Conservation (phyloP, 139 green algal genomes). For the Closterium sp. region DNA sequence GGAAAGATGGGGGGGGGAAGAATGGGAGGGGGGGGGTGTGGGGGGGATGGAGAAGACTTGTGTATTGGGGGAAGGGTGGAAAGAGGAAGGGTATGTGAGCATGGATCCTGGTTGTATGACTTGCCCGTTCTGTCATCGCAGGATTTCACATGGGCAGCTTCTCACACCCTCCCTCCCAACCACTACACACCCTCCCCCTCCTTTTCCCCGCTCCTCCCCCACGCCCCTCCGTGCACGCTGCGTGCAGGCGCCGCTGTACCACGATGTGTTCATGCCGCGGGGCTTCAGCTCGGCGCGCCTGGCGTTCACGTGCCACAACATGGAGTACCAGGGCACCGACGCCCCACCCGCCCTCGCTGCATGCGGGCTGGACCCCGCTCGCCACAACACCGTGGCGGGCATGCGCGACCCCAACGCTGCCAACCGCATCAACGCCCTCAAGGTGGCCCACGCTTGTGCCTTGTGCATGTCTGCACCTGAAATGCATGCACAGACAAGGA, state of each 20-base stretch:
- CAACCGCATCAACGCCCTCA: conserved; percentile 48
- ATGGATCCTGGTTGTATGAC: not conserved
- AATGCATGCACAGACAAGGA: not conserved
- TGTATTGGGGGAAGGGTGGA: not conserved
- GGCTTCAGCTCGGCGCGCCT: conserved; percentile 40
- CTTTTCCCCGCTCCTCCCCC: not conserved
- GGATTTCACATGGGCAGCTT: not conserved
- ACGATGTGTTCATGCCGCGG: conserved; percentile 44
- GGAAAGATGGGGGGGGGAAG: not conserved
- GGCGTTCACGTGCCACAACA: conserved; percentile 56
- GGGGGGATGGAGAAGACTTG: not conserved
- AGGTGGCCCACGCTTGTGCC: conserved; percentile 28
- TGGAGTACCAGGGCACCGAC: conserved; percentile 54
- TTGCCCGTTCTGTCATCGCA: not conserved
- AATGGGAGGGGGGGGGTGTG: not conserved
- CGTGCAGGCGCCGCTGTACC: conserved; percentile 50
- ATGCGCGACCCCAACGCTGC: conserved; percentile 48
- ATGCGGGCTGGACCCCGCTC: conserved; percentile 17
- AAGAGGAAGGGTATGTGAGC: not conserved
- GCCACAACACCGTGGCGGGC: conserved; percentile 5
- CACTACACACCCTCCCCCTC: not conserved
- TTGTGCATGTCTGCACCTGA: not conserved
- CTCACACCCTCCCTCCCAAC: not conserved
- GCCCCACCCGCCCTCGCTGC: not conserved
- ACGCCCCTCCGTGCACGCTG: not conserved